Base-by-base conservation (phyloP, 2,329 filamentous ascomycete species). In the Blastomyces parvus region DNA sequence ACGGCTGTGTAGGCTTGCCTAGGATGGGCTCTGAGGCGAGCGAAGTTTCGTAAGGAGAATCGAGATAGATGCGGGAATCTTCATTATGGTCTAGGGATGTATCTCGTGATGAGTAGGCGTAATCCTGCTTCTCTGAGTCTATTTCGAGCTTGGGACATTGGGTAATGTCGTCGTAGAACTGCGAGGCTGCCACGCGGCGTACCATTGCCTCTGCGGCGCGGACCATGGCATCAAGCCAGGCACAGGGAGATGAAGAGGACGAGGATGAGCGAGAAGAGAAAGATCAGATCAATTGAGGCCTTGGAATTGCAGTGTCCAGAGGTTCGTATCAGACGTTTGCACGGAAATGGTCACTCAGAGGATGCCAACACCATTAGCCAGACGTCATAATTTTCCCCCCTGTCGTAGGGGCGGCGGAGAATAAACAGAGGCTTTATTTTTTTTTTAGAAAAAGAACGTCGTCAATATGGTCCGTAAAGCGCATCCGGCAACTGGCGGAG, bases 41-140 rank as follows among this genome's bases (percentile, higher is more conserved):
- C 27, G 73, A 73, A 40, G 73, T 77, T 14, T 80, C 78, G 63
- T 85, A 82, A 6, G 87, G 89, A 66, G 81, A 81, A 64, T 77
- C 76, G 64, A 80, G 74, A 69, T 80, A 77, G 61, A 83, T 77
- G 46, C 70, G 68, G 14, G 70, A 70, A 55, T 70, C 72, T 60
- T 74, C 69, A 63, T 70, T 69, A 63, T 65, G 62, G 59, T 77
- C 74, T 60, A 69, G 66, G n/a, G 70, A 68, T 33, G 67, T 64
- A 60, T 68, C 62, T 53, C 62, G 65, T 40, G 66, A 44, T 33
- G 63, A 64, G 63, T 70, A 69, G 48, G 67, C 66, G 40, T 70
- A 67, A 14, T 66, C 13, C 69, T 69, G 53, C 67, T 68, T 63
- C 58, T 70, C 67, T 33, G 66, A 63, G 48, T 69, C 68, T 27